Percentiles rank a stretch among this genome's conserved stretches.
Conservation (phyloP, 1,139 yeast species). For the Candida frijolesensis region DNA sequence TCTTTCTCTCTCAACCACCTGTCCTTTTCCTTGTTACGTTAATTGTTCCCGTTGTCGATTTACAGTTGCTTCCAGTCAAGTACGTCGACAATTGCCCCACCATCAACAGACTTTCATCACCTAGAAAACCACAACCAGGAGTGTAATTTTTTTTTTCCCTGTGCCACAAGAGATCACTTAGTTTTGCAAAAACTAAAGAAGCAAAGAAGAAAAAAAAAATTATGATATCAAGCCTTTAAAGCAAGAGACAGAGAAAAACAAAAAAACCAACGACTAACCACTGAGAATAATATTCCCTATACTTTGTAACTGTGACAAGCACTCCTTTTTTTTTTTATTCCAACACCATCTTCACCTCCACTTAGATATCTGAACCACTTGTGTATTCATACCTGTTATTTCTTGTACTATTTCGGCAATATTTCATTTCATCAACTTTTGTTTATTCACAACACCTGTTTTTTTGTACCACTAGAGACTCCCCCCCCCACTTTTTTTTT, state of each 20-base stretch:
- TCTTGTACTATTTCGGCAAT: background rate
- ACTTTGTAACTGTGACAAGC: background rate
- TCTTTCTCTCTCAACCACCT: background rate
- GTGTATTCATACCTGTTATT: background rate
- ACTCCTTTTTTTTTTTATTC: background rate
- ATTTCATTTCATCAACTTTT: background rate
- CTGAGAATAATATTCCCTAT: background rate
- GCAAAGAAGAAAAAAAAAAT: background rate
- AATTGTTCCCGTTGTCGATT: background rate
- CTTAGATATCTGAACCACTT: no score
- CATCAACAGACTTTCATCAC: no score
- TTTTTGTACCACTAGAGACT: background rate
- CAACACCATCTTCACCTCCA: background rate
- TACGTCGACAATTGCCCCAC: background rate
- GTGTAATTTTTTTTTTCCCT: background rate
- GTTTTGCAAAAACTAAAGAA: background rate
- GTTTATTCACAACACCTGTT: background rate
- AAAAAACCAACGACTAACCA: background rate
- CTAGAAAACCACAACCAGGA: background rate
- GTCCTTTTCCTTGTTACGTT: background rate
- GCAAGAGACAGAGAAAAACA: background rate
- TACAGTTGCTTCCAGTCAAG: background rate
- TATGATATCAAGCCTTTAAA: slow-evolving; percentile 2
- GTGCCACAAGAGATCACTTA: background rate
- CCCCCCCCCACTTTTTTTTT: slow-evolving; percentile 2